Evolutionary conservation across 2,329 filamentous ascomycete genomes (phyloP), one percentile per base, ranked within the genome.

Genomic region (Sporothrix phasma): DNA sequence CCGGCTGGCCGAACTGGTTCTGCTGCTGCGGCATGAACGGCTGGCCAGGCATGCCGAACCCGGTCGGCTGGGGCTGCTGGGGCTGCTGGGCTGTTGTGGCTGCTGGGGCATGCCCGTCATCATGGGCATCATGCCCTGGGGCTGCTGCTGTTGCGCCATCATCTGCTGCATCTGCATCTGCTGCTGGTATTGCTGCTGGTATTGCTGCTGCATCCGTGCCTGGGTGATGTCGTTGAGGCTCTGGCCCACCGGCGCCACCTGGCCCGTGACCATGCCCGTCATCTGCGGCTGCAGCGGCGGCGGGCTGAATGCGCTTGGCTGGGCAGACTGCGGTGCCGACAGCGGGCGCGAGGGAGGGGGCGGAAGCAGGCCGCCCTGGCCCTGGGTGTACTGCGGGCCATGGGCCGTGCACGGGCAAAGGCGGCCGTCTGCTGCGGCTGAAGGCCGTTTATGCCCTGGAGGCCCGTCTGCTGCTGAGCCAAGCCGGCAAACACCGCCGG

Each of bases 311-410:
- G 80, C 82, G 74, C 82, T 92, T 53, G 86, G 85, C 72, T 88
- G 88, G 59, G 84, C 88, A 62, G 91, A 89, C 73, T 91, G 89
- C 29, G 94, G 93, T 45, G 94, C 93, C 46, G 93, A 97, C 13
- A 94, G 81, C 7, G 94, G 88, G 66, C 94, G 84, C 61, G 86
- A 84, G 11, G 92, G 91, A 19, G 89, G 79, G 29, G 84, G 91
- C 7, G 92, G 91, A 58, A 88, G 83, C 43, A 96, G 79, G 19
- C 85, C 84, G 45, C 83, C 78, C 69, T 84, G 80, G 49, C 79
- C 81, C 65, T 84, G 82, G 66, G 81, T 78, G 51, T 78, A 78
- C 66, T 88, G 85, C 56, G 90, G 89, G 88, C 82, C 65, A 85
- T 78, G 51, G 91, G 92, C 67, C 91, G 81, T 73, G 90, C 87